These are phyloP conservation scores for Phytophthora agathidicida DNA, from an alignment of 352 stramenopile species.

Conservation along the genomic window DNA sequence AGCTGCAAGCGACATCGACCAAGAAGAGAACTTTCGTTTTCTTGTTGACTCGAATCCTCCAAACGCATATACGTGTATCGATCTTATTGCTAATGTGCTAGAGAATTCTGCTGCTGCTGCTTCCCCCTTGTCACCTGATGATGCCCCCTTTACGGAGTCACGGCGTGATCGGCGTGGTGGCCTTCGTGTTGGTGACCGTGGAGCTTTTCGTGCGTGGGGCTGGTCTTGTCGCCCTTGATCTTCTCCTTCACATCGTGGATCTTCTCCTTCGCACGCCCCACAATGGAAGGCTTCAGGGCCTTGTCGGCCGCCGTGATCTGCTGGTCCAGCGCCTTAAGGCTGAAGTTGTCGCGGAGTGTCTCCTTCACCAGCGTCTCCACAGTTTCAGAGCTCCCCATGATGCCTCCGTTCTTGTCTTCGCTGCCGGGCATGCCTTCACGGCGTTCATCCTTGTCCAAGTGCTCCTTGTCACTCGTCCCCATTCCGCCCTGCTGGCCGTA, in stretches of 20 bases:
- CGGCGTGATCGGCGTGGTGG: constrained; percentile 12
- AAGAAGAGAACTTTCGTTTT: too few relatives aligned
- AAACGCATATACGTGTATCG: too few relatives aligned
- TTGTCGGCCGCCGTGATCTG: constrained; percentile 32
- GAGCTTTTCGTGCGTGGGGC: constrained; percentile 3
- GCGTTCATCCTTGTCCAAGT: constrained; percentile 10
- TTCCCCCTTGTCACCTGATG: background rate
- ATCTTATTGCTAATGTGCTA: too few relatives aligned
- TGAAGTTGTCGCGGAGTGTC: constrained; percentile 31
- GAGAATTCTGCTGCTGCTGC: background rate
- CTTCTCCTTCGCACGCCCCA: constrained; percentile 35
- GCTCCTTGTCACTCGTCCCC: constrained; percentile 7
- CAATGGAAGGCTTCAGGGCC: constrained; percentile 26
- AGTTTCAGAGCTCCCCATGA: constrained; percentile 30
- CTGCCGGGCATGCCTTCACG: background rate
- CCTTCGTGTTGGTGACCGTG: constrained; percentile 16
- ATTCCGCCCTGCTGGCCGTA: background rate
- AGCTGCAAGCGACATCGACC: too few relatives aligned
- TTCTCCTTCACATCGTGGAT: constrained; percentile 40
- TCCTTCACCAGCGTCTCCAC: constrained; percentile 33
- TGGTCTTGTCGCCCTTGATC: constrained; percentile 31
- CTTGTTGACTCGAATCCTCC: too few relatives aligned
- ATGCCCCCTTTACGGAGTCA: constrained; percentile 1
- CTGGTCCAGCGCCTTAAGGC: constrained; percentile 20
- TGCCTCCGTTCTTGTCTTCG: constrained; percentile 26